Percentiles rank a stretch among this genome's conserved stretches.
phyloP scores from a whole-genome alignment of 305 asterid species.

The Plantago lanceolata region DNA sequence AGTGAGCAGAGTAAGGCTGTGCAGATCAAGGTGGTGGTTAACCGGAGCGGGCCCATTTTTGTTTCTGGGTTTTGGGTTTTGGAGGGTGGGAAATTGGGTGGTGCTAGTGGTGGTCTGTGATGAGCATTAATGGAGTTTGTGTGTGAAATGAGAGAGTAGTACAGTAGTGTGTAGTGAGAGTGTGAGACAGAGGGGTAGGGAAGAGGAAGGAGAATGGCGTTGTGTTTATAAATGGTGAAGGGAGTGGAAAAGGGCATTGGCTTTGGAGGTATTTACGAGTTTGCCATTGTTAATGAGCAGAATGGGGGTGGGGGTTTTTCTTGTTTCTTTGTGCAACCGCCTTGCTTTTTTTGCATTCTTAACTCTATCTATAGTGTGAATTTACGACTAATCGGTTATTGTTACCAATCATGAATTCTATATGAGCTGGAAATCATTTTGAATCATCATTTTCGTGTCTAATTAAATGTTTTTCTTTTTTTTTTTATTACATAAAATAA shows the following conservation, averaged over 20 bases:
- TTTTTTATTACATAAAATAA: too few relatives aligned
- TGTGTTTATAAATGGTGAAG: constrained; percentile 23
- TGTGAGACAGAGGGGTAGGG: constrained; percentile 19
- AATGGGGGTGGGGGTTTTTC: not conserved
- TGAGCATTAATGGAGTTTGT: not conserved
- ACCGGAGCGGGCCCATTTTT: constrained; percentile 30
- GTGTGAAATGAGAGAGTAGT: not conserved
- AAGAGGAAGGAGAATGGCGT: constrained; percentile 7
- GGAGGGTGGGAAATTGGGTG: not conserved
- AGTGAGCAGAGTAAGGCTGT: constrained; percentile 20
- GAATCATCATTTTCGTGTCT: too few relatives aligned
- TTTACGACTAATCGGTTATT: not conserved
- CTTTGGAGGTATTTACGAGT: constrained; percentile 12
- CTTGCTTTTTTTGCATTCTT: not conserved
- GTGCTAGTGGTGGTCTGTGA: not conserved
- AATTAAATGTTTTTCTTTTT: too few relatives aligned
- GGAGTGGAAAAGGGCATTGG: not conserved
- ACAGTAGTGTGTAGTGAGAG: constrained; percentile 27
- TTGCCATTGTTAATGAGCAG: constrained; percentile 20
- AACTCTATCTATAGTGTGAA: not conserved
- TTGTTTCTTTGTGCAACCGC: not conserved
- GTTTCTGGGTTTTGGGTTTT: not conserved
- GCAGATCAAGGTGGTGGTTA: constrained; percentile 26
- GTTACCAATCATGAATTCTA: too few relatives aligned
- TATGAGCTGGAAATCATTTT: too few relatives aligned